Base-by-base conservation (phyloP, 208 protist species). In the Leishmania mexicana region DNA sequence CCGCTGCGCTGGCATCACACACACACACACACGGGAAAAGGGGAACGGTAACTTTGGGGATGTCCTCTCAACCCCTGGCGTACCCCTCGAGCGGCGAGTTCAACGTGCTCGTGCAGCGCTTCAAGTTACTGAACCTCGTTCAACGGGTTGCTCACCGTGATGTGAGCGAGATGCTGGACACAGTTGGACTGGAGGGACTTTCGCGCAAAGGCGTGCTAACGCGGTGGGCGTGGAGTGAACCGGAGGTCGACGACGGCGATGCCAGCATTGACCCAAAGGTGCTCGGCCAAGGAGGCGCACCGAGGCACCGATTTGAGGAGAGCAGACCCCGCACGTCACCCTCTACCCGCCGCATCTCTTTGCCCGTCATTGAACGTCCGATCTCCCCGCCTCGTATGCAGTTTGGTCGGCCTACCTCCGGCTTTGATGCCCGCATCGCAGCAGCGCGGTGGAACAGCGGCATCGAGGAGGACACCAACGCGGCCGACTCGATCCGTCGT, bases 51-150 rank as follows among this genome's bases (percentile, higher is more conserved):
- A n/a, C 38, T 21, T 64, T 68, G 47, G 28, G 45, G 47, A 42
- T 80, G 53, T 83, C 85, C 11, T 81, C 73, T 54, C 71, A 42
- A 21, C 3, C 58, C 49, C 49, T 86, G 10, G 78, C 87, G 65
- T 89, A 87, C 58, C 77, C 83, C 0, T 88, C 76, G 53, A 83
- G 78, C 8, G 78, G 82, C 17, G 94, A 97, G 75, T 93, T 92
- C 84, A 89, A 89, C 2, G 79, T 98, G 35, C 81, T 96, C 15
- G 83, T 95, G 57, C 90, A 96, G 75, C 91, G 95, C 64, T 98
- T 98, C 77, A 98, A 97, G 81, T 80, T 97, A 76, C 83, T 98
- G 24, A 92, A 91, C 40, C 82, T 98, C 47, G 95, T 97, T 35
- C 95, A 97, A 83, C 90, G 90, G 0, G 90, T 98, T 35, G 95